Evolutionary conservation across 345 rosid genomes (phyloP).

Genomic region (Litchi chinensis): DNA sequence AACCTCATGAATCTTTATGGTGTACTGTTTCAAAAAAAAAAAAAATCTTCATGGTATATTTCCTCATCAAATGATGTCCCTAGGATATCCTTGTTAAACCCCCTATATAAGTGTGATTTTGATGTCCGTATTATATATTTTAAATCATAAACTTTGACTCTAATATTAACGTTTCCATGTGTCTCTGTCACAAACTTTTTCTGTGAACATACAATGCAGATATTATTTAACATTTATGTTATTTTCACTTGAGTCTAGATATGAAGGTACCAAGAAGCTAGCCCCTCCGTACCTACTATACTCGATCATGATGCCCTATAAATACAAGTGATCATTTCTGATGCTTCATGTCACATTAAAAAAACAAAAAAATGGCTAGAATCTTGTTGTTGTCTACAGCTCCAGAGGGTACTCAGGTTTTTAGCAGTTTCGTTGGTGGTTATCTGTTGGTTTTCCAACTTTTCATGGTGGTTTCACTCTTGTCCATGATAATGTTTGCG

Average conservation of each 20-base stretch:
- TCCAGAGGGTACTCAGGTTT: not conserved
- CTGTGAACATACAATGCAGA: not conserved
- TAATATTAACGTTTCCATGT: not conserved
- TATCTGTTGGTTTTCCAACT: not conserved
- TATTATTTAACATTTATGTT: not conserved
- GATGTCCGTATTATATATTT: not conserved
- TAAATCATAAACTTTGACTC: not conserved
- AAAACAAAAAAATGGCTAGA: not conserved
- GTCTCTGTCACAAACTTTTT: not conserved
- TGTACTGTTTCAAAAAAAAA: no score
- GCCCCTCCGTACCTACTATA: not conserved
- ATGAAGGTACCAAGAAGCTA: not conserved
- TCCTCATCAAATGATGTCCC: not conserved
- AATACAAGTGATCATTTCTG: slow-evolving; percentile 2
- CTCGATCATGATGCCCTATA: not conserved
- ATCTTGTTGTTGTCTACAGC: not conserved
- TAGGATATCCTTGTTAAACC: not conserved
- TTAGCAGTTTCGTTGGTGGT: not conserved
- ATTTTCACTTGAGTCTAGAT: not conserved
- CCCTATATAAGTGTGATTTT: not conserved
- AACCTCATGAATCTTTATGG: not conserved
- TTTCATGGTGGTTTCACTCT: not conserved
- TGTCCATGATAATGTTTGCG: slow-evolving; percentile 5
- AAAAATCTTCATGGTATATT: not conserved
- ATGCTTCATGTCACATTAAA: not conserved